Evolutionary conservation across 2,329 filamentous ascomycete species (phyloP).

Genomic region (Harringtonia aguacate): DNA sequence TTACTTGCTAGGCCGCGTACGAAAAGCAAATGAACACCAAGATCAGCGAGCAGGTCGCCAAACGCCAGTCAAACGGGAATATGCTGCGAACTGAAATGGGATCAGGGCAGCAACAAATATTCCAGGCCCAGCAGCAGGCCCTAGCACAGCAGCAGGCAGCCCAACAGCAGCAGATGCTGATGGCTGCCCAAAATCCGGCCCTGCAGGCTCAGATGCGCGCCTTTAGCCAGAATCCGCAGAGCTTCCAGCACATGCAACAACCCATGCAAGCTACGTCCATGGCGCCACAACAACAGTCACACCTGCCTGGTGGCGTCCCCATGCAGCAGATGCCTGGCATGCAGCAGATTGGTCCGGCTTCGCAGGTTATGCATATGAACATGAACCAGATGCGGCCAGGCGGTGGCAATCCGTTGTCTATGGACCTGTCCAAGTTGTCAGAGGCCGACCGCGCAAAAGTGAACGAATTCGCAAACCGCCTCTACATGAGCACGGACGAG

Average conservation of each 20-base stretch:
- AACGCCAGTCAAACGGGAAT: constrained; percentile 38
- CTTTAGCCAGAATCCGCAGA: constrained; percentile 38
- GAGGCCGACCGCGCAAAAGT: constrained; percentile 34
- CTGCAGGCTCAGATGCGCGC: constrained; percentile 40
- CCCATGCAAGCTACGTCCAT: constrained; percentile 46
- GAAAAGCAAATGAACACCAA: constrained; percentile 36
- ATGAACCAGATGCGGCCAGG: constrained; percentile 22
- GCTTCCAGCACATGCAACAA: constrained; percentile 48
- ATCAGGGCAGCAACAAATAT: constrained; percentile 25
- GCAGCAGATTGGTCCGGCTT: constrained; percentile 30
- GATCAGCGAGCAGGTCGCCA: constrained; percentile 36
- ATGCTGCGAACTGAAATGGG: constrained; percentile 37
- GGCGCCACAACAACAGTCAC: constrained; percentile 31
- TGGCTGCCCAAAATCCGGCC: constrained; percentile 37
- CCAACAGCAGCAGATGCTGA: constrained; percentile 28
- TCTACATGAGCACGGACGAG: constrained; percentile 30
- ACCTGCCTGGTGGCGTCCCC: constrained; percentile 30
- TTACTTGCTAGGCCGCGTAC: constrained; percentile 22
- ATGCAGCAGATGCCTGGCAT: constrained; percentile 12
- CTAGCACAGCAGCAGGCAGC: constrained; percentile 11
- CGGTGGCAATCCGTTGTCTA: constrained; percentile 13
- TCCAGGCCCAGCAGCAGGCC: constrained; percentile 9
- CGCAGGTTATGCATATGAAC: constrained; percentile 28
- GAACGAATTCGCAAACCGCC: constrained; percentile 30
- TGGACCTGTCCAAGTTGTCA: constrained; percentile 27